These are phyloP conservation scores for Diaporthe ampelina DNA, from an alignment of 2,329 filamentous ascomycete genomes.

Conservation along the genomic window DNA sequence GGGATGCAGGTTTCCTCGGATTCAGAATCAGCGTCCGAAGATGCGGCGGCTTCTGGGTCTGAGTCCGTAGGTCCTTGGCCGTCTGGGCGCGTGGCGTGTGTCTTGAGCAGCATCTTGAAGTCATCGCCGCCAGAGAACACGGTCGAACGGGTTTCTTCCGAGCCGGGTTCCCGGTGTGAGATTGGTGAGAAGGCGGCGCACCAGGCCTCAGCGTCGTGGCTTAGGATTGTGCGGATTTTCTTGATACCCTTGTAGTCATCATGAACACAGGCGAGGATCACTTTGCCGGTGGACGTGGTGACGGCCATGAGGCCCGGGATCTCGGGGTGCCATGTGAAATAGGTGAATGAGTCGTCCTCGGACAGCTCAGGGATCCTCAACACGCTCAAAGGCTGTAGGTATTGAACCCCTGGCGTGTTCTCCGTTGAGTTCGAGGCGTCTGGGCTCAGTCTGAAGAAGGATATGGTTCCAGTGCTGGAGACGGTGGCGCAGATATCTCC, in stretches of 20 bases:
- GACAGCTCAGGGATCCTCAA: slow-evolving; percentile 64
- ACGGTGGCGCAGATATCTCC: slow-evolving; percentile 77
- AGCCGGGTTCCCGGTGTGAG: slow-evolving; percentile 23
- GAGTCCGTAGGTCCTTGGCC: slow-evolving; percentile 40
- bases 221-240: slow-evolving; percentile 54
- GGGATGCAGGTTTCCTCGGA: neutral
- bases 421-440: slow-evolving; percentile 48
- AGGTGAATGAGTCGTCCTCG: slow-evolving; percentile 75
- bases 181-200: slow-evolving; percentile 71
- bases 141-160: slow-evolving; percentile 45
- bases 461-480: slow-evolving; percentile 81
- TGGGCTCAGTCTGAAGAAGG: slow-evolving; percentile 71
- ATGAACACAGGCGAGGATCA: slow-evolving; percentile 67
- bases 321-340: slow-evolving; percentile 79
- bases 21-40: neutral
- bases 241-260: slow-evolving; percentile 55
- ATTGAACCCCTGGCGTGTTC: neutral
- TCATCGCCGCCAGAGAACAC: slow-evolving; percentile 84
- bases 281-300: slow-evolving; percentile 78
- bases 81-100: slow-evolving; percentile 40
- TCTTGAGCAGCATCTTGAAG: slow-evolving; percentile 67
- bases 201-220: slow-evolving; percentile 78
- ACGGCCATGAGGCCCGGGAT: slow-evolving; percentile 71
- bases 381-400: slow-evolving; percentile 56
- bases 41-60: neutral